These are phyloP conservation scores for Leccinum olivaceopallidum DNA, from an alignment of 768 basidiomycete species.

Conservation along the genomic window DNA sequence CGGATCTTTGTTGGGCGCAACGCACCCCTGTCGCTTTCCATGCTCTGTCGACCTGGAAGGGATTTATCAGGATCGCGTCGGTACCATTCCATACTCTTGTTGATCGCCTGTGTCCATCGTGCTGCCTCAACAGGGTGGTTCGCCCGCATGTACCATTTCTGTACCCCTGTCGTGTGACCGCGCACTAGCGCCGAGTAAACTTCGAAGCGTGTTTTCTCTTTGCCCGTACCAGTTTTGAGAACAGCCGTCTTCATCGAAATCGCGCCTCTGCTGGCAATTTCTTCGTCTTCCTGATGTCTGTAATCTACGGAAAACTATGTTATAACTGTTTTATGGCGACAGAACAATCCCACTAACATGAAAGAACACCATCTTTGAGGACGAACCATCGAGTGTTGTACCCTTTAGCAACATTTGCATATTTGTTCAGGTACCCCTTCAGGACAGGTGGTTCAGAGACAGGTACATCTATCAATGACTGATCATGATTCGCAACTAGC, in stretches of 20 bases:
- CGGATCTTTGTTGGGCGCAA: constrained; percentile 31
- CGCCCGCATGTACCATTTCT: constrained; percentile 83
- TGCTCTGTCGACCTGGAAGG: constrained; percentile 39
- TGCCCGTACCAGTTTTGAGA: constrained; percentile 50
- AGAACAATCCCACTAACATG: constrained; percentile 53
- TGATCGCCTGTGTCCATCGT: constrained; percentile 81
- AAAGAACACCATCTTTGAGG: constrained; percentile 79
- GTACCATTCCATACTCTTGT: constrained; percentile 71
- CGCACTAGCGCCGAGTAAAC: constrained; percentile 62
- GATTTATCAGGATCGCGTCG: constrained; percentile 41
- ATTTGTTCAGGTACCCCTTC: constrained; percentile 86
- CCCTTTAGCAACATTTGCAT: constrained; percentile 88
- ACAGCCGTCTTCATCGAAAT: constrained; percentile 83
- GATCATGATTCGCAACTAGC: constrained; percentile 79
- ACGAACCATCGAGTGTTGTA: constrained; percentile 94
- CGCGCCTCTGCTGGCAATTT: constrained; percentile 79
- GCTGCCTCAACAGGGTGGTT: constrained; percentile 89
- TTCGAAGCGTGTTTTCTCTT: constrained; percentile 78
- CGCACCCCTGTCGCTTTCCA: constrained; percentile 49
- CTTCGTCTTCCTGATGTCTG: constrained; percentile 88
- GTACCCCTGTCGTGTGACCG: constrained; percentile 44
- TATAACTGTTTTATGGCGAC: neutral
- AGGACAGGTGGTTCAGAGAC: constrained; percentile 57
- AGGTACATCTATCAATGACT: constrained; percentile 57
- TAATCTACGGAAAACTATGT: constrained; percentile 52